Conservation (phyloP, 495 filamentous ascomycete species). For the Immersiella caudata region DNA sequence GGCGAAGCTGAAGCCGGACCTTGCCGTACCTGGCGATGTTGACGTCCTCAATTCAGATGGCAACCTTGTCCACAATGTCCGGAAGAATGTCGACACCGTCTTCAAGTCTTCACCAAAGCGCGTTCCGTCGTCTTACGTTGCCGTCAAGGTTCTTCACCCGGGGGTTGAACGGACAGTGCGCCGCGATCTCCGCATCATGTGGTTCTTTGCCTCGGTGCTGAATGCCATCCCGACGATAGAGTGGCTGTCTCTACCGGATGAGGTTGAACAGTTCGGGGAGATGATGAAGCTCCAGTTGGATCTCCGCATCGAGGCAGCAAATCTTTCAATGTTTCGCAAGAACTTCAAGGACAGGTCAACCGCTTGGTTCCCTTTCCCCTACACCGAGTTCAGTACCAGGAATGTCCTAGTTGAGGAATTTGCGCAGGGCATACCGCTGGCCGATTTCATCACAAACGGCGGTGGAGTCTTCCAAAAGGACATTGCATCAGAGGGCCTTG, state of each 20-base stretch:
- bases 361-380: conserved; percentile 95
- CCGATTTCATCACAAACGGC: conserved; percentile 85
- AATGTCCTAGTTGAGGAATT: conserved; percentile 96
- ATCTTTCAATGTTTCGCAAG: conserved; percentile 83
- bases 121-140: conserved; percentile 90
- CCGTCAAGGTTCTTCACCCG: conserved; percentile 95
- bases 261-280: conserved; percentile 89
- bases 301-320: conserved; percentile 90
- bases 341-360: conserved; percentile 90
- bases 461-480: conserved; percentile 92
- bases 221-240: conserved; percentile 93
- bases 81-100: conserved; percentile 80
- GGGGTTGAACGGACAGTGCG: conserved; percentile 85
- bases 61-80: conserved; percentile 67
- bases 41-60: conserved; percentile 54
- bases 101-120: conserved; percentile 83
- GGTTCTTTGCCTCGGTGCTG: conserved; percentile 82
- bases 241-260: conserved; percentile 95
- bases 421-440: conserved; percentile 88
- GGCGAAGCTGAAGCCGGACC: conserved; percentile 82
- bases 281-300: conserved; percentile 99
- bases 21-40: conserved; percentile 64
- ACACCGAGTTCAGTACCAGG: conserved; percentile 85
- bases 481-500: conserved; percentile 92
- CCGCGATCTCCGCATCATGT: conserved; percentile 91